phyloP scores from a whole-genome alignment of 2,329 filamentous ascomycete species.

The Scopulariopsis brevicaulis region DNA sequence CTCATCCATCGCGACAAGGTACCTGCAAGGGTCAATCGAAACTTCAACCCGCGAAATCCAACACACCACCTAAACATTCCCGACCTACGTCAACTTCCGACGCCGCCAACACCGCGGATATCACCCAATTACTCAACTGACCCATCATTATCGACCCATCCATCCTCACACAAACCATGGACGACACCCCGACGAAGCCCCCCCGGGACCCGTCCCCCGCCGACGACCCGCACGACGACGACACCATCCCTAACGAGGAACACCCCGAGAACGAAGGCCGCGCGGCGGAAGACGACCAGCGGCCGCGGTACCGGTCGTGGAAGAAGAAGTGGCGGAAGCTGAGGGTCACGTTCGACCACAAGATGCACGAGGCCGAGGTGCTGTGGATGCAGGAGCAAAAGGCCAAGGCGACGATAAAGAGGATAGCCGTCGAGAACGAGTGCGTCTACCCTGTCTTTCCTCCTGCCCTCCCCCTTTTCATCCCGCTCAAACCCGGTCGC shows the following conservation, averaged over 20 bases:
- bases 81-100: too few relatives aligned
- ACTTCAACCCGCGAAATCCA: too few relatives aligned
- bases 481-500: too few relatives aligned
- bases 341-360: slow-evolving; percentile 65
- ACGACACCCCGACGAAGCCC: slow-evolving; percentile 1
- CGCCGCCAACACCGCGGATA: not conserved
- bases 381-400: slow-evolving; percentile 74
- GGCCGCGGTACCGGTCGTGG: slow-evolving; percentile 46
- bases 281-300: slow-evolving; percentile 18
- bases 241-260: not conserved
- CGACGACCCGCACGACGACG: not conserved
- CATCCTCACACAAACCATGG: not conserved
- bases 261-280: not conserved
- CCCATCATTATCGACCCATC: not conserved
- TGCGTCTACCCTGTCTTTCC: slow-evolving; percentile 31
- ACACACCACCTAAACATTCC: too few relatives aligned
- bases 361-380: slow-evolving; percentile 70
- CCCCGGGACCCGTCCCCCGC: not conserved
- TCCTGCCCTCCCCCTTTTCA: not conserved
- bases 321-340: slow-evolving; percentile 97
- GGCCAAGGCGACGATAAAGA: slow-evolving; percentile 68
- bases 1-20: too few relatives aligned
- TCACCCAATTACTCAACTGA: not conserved
- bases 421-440: slow-evolving; percentile 88
- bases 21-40: too few relatives aligned